phyloP scores from a whole-genome alignment of 176 grass and related monocot genomes.

The Puya raimondii region DNA sequence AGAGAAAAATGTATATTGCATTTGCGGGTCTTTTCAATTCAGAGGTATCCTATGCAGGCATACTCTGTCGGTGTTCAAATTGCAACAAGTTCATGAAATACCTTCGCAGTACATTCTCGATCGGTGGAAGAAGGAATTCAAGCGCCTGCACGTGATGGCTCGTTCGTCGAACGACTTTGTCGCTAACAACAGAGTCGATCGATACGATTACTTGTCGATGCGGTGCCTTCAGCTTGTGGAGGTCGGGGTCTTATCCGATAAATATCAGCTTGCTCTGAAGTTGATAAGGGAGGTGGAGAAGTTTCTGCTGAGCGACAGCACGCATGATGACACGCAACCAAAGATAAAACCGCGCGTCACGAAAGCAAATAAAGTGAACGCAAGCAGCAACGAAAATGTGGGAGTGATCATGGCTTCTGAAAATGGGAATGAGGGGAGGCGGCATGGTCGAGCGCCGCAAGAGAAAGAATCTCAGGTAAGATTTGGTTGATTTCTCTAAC shows the following conservation, averaged over 20 bases:
- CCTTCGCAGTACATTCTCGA: constrained; percentile 72
- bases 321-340: constrained; percentile 92
- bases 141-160: constrained; percentile 65
- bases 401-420: constrained; percentile 25
- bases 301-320: constrained; percentile 74
- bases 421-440: constrained; percentile 37
- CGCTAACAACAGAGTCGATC: constrained; percentile 74
- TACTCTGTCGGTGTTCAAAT: constrained; percentile 80
- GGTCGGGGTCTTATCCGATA: constrained; percentile 80
- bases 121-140: constrained; percentile 94
- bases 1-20: constrained; percentile 71
- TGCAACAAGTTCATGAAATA: constrained; percentile 89
- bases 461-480: constrained; percentile 43
- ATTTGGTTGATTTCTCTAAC: no score
- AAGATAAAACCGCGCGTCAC: constrained; percentile 72
- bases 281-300: constrained; percentile 82
- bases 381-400: constrained; percentile 39
- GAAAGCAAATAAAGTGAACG: constrained; percentile 54
- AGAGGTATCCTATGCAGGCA: constrained; percentile 85
- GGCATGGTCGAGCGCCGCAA: constrained; percentile 20
- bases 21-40: constrained; percentile 98
- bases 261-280: constrained; percentile 79
- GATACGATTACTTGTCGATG: constrained; percentile 96
- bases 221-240: constrained; percentile 91
- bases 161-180: constrained; percentile 57